Conservation (phyloP, 163 green algal genomes). For the Chlamydomonas reinhardtii region DNA sequence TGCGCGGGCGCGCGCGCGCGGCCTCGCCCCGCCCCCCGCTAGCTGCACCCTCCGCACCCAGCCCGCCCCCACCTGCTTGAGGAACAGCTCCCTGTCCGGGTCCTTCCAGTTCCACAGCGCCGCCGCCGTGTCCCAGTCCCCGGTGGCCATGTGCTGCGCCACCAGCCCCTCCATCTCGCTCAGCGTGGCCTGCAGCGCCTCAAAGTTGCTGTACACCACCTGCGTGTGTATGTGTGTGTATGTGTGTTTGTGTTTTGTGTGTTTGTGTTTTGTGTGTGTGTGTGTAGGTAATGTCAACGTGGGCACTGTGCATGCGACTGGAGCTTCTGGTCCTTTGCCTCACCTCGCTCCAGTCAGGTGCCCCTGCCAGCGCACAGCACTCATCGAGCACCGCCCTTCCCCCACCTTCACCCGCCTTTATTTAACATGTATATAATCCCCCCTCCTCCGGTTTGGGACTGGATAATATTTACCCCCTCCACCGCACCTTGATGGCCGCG, state of each 20-base stretch:
- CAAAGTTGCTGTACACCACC: constrained; percentile 52
- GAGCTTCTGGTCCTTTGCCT: too few species aligned
- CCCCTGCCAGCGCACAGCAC: neutral
- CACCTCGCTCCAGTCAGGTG: too few species aligned
- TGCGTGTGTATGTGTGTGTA: neutral
- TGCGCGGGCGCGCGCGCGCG: too few species aligned
- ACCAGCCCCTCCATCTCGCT: constrained; percentile 56
- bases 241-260: neutral
- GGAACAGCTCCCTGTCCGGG: constrained; percentile 56
- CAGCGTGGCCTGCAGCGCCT: constrained; percentile 56
- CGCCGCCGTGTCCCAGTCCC: constrained; percentile 40
- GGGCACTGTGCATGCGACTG: too few species aligned
- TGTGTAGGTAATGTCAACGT: neutral
- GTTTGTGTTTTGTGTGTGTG: neutral
- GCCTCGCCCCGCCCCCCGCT: too few species aligned
- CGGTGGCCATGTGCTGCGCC: constrained; percentile 41
- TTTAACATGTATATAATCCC: too few species aligned
- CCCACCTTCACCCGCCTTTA: neutral
- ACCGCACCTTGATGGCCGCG: constrained; percentile 50
- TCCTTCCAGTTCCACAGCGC: constrained; percentile 54
- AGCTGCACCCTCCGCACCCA: too few species aligned
- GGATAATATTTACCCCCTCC: neutral
- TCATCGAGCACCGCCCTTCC: neutral
- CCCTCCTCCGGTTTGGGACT: too few species aligned
- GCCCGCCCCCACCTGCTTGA: constrained; percentile 35